Percentiles rank a stretch among this genome's conserved stretches.
Evolutionary conservation across 495 filamentous ascomycete genomes (phyloP).

Genomic region (Copromyces sp.): DNA sequence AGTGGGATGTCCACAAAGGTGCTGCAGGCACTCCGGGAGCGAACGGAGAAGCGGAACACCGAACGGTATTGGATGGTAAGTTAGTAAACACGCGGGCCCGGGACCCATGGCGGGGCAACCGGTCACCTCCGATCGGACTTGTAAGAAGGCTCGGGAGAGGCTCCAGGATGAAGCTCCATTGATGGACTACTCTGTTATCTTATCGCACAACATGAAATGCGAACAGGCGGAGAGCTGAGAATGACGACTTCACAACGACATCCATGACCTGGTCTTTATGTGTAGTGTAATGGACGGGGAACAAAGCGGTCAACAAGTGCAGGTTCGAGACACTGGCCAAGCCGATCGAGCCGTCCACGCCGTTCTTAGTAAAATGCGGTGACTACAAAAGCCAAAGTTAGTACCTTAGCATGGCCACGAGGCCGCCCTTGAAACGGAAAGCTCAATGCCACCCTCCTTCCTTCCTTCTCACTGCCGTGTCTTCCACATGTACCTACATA

Average conservation of each 20-base stretch:
- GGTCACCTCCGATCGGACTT: not conserved
- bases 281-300: not conserved
- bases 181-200: not conserved
- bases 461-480: not conserved
- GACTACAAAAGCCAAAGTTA: not conserved
- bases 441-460: not conserved
- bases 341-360: not conserved
- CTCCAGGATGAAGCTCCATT: not conserved
- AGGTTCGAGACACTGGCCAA: not conserved
- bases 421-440: not conserved
- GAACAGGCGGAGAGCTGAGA: not conserved
- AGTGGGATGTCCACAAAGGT: not conserved
- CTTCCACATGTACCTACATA: not conserved
- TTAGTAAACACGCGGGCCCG: not conserved
- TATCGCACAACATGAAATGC: not conserved
- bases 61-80: not conserved
- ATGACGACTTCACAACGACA: not conserved
- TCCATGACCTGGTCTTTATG: not conserved
- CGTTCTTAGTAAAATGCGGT: not conserved
- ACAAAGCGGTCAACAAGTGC: constrained; percentile 1
- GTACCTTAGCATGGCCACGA: not conserved
- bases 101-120: not conserved
- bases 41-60: not conserved
- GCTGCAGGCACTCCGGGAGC: not conserved
- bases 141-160: not conserved